Conservation (phyloP, 345 rosid genomes). For the Erysimum cheiranthoides region DNA sequence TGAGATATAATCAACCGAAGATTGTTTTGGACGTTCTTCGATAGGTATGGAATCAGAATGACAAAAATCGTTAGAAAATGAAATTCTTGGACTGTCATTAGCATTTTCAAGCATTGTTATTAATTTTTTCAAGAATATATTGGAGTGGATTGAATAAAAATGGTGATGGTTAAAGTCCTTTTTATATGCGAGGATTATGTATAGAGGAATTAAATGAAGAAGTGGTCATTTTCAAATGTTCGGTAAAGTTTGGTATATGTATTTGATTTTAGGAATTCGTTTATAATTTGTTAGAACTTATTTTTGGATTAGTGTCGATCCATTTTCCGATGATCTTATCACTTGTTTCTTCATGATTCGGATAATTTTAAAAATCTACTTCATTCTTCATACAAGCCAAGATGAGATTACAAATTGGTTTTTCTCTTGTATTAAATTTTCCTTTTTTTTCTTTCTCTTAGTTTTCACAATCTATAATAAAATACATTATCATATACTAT, state of each 20-base stretch:
- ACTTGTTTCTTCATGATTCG: not conserved
- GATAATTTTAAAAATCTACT: not conserved
- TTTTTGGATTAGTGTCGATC: too few species aligned
- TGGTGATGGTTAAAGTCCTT: not conserved
- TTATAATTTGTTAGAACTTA: too few species aligned
- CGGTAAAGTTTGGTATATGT: conserved; percentile 11
- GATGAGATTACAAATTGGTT: not conserved
- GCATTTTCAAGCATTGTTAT: conserved; percentile 54
- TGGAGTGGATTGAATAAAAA: not conserved
- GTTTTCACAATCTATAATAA: too few species aligned
- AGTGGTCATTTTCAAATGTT: conserved; percentile 32
- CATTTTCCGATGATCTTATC: not conserved
- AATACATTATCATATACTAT: too few species aligned
- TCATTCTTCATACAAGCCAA: not conserved
- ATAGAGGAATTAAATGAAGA: conserved; percentile 19
- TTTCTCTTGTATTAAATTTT: too few species aligned
- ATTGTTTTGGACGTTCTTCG: conserved; percentile 51
- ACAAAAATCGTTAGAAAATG: conserved; percentile 70
- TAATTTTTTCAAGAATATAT: not conserved
- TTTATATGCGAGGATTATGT: not conserved
- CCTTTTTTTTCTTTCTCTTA: too few species aligned
- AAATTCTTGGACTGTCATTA: conserved; percentile 61
- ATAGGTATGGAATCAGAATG: conserved; percentile 53
- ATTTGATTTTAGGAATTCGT: not conserved
- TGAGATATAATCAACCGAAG: conserved; percentile 41